Conservation (phyloP, 1,284 basidiomycete genomes). For the Sporisorium graminicola region DNA sequence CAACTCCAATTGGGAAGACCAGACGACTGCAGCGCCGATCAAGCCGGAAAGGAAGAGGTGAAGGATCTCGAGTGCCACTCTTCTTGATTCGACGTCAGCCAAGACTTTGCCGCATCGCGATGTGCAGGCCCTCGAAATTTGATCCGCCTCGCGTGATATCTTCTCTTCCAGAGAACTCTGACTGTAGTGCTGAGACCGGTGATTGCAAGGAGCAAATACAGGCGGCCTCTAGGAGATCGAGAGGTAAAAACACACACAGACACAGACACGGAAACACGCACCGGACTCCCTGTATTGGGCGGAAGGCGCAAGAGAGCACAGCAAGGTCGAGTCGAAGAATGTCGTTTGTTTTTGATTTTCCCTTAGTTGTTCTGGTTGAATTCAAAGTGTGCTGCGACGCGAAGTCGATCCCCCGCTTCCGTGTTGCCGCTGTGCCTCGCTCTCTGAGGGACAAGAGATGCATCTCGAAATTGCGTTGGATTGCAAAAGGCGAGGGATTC, state of each 20-base stretch:
- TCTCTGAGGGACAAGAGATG: background rate
- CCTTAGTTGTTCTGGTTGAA: too few species aligned
- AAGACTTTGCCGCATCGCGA: constrained; percentile 2
- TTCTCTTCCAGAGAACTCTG: too few species aligned
- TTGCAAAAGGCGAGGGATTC: background rate
- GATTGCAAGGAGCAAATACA: background rate
- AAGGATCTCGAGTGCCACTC: background rate
- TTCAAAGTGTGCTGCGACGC: background rate
- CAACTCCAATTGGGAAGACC: background rate
- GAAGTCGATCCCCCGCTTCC: constrained; percentile 4
- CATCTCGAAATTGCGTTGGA: constrained; percentile 3
- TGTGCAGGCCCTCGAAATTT: background rate
- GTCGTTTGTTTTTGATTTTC: too few species aligned
- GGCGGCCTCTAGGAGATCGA: too few species aligned
- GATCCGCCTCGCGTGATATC: background rate
- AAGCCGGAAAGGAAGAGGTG: background rate
- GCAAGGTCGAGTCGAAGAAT: too few species aligned
- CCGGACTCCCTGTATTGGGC: too few species aligned
- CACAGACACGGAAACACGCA: too few species aligned
- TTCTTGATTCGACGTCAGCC: constrained; percentile 7
- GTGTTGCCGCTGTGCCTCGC: background rate
- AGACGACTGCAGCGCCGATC: background rate
- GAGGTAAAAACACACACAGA: background rate
- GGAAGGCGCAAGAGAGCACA: too few species aligned
- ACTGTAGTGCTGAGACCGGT: too few species aligned